Base-by-base conservation (phyloP, 805 yeast genomes). In the Pichia ethanolica region DNA sequence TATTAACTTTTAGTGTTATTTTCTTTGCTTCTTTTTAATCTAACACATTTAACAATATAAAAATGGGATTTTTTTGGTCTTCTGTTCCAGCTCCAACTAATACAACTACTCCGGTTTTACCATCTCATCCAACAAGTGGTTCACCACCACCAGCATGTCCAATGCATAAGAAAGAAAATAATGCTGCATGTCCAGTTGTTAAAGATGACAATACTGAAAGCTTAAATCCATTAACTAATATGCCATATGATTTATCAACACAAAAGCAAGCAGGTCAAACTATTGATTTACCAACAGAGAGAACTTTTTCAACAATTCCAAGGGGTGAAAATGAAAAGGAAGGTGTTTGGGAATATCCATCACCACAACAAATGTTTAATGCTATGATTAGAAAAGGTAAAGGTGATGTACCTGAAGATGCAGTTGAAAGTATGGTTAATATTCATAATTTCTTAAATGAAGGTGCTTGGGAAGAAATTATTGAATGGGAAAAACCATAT, bases 361-460 rank as follows among this genome's bases (percentile, higher is more conserved):
- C 97, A 3, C 99, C 99, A 1, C 99, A 93, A 68, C 99, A 93
- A 65, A 93, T 93, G 99, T 82, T 89, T 56, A 90, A 91, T 61
- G 99, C 99, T 11, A 91, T 93, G 98, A 71, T 89, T 30, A 81
- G 91, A 55, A 93, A 93, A 70, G 96, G 97, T 25, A 91, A 93
- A 61, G 85, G 87, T 42, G 95, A 84, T 44, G 78, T 91, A 47
- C 95, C 91, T 3, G 98, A 90, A 64, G 96, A 89, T 55, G 97
- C 97, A 1, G 97, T 93, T 4, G 97, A 88, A 58, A 78, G 87
- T 43, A 93, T 93, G 99, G 99, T 93, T 28, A 91, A 85, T 56
- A 95, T 93, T 42, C 99, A 93, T 68, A 93, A 93, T 67, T 93
- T 90, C 62, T 69, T 93, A 55, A 93, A 93, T 66, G 99, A 93